Base-by-base conservation (phyloP, 768 basidiomycete species). In the Mycena belliarum region DNA sequence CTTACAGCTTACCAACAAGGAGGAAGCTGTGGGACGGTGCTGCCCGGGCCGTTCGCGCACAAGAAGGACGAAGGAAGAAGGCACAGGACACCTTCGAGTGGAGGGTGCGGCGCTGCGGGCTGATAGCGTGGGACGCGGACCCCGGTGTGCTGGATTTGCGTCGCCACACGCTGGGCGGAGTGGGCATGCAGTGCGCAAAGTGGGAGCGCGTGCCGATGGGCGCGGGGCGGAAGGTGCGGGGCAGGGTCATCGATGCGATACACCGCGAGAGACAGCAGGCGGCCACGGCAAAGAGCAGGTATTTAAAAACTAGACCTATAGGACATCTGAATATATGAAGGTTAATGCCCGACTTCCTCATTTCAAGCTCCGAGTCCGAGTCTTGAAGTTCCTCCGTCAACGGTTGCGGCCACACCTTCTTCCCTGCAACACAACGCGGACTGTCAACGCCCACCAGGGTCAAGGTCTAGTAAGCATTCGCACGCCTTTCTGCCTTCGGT, bases 51-150 rank as follows among this genome's bases (percentile, higher is more conserved):
- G 11, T 98, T 98, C 69, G 87, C 84, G 6, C 89, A 95, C 72
- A 98, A 98, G 69, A 97, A n/a, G n/a, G n/a, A n/a, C n/a, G n/a
- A n/a, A n/a, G n/a, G n/a, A n/a, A n/a, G n/a, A n/a, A 96, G 73
- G 77, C 82, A 18, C 95, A 98, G 73, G 95, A 98, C 77, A 98
- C 97, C 73, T 98, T 96, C 70, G 89, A 94, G 70, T 78, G 92
- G 25, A 82, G 78, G 65, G 86, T 88, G 51, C 90, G 95, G 68
- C 91, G 90, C 68, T 83, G 95, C 12, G 82, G 82, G 37, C 85
- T 98, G 74, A 95, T 94, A 72, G 91, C 94, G 0, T 98, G 84
- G 81, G 96, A 98, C 72, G 85, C 94, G 18, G 81, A 95, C 66
- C 75, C 82, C 3, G 84, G 87, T 63, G 86, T 93, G 6, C 79